These are phyloP conservation scores for Papiliotrema terrestris DNA, from an alignment of 1,284 basidiomycete genomes.

Conservation along the genomic window DNA sequence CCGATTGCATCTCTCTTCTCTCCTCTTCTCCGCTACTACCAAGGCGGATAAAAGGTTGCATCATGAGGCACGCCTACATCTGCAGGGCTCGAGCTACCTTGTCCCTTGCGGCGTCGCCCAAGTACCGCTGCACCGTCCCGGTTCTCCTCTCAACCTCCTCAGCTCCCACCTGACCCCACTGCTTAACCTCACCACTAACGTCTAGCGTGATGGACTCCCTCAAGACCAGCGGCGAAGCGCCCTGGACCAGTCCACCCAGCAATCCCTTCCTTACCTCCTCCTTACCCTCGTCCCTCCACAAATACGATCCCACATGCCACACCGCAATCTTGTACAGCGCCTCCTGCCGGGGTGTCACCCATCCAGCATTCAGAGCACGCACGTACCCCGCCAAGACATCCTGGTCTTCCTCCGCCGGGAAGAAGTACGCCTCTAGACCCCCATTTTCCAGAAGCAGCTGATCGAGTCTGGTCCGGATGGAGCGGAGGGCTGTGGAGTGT, in stretches of 20 bases:
- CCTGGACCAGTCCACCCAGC: neutral
- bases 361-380: slow-evolving; percentile 42
- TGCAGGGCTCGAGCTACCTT: too few relatives aligned
- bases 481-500: slow-evolving; percentile 59
- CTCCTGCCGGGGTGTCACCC: slow-evolving; percentile 35
- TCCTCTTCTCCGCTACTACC: too few relatives aligned
- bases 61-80: too few relatives aligned
- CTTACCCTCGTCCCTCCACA: slow-evolving; percentile 56
- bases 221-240: neutral
- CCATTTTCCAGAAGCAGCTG: slow-evolving; percentile 33
- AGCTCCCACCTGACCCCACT: too few relatives aligned
- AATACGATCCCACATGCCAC: slow-evolving; percentile 71
- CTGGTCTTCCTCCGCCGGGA: slow-evolving; percentile 65
- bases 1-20: too few relatives aligned
- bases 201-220: neutral
- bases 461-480: slow-evolving; percentile 50
- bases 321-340: slow-evolving; percentile 69
- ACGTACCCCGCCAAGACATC: slow-evolving; percentile 60
- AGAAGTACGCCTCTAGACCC: slow-evolving; percentile 62
- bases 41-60: too few relatives aligned
- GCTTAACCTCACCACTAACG: neutral
- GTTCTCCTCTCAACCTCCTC: too few relatives aligned
- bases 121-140: too few relatives aligned
- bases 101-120: too few relatives aligned
- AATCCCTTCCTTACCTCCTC: neutral